Percentiles rank a stretch among this genome's conserved stretches.
These are phyloP conservation scores for Macrophomina tecta DNA, from an alignment of 2,329 filamentous ascomycete genomes.

Conservation along the genomic window DNA sequence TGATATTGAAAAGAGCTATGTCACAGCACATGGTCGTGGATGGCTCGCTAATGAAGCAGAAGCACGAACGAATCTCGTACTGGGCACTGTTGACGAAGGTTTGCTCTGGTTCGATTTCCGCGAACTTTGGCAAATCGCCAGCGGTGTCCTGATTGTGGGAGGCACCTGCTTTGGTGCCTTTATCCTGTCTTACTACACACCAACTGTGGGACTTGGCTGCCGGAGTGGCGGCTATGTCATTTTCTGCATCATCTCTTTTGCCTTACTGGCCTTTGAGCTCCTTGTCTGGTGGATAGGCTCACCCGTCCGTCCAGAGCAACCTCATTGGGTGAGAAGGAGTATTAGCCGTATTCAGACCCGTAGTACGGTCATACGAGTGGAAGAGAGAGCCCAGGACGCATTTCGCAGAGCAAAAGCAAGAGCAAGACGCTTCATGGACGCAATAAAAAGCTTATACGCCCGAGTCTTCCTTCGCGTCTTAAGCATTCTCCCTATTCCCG, in stretches of 20 bases:
- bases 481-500: slow-evolving; percentile 27
- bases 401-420: slow-evolving; percentile 18
- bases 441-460: slow-evolving; percentile 18
- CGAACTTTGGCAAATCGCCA: slow-evolving; percentile 52
- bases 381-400: neutral
- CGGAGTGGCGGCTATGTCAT: slow-evolving; percentile 52
- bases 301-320: slow-evolving; percentile 13
- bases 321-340: slow-evolving; percentile 15
- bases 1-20: slow-evolving; percentile 50
- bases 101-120: slow-evolving; percentile 51
- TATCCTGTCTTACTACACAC: slow-evolving; percentile 52
- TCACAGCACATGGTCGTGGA: slow-evolving; percentile 45
- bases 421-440: slow-evolving; percentile 14
- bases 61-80: slow-evolving; percentile 43
- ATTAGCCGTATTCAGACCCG: neutral
- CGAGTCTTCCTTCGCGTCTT: slow-evolving; percentile 26
- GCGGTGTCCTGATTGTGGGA: slow-evolving; percentile 45
- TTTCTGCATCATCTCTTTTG: slow-evolving; percentile 42
- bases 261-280: slow-evolving; percentile 48
- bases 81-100: slow-evolving; percentile 43
- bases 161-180: slow-evolving; percentile 48
- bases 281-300: slow-evolving; percentile 43
- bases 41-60: slow-evolving; percentile 46
- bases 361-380: neutral
- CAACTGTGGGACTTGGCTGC: slow-evolving; percentile 54